Conservation (phyloP, 2,329 filamentous ascomycete genomes). For the Apiospora hydei region DNA sequence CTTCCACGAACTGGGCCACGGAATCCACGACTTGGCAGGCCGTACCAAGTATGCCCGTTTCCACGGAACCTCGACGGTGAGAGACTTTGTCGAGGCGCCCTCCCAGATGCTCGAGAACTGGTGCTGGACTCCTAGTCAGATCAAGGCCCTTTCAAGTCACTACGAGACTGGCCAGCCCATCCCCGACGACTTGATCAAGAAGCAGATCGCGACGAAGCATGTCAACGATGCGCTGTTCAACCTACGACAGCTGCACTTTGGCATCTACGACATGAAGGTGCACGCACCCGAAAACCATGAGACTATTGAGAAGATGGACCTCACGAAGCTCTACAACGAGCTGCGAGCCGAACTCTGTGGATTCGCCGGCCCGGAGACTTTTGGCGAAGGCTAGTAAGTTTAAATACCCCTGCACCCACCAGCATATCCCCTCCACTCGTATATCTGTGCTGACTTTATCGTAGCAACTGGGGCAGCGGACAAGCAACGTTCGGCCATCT, state of each 20-base stretch:
- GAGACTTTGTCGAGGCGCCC: conserved; percentile 76
- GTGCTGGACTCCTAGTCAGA: conserved; percentile 73
- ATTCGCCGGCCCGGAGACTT: conserved; percentile 75
- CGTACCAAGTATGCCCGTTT: conserved; percentile 69
- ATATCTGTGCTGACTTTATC: too few relatives aligned
- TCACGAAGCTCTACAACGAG: conserved; percentile 74
- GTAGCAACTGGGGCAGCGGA: conserved; percentile 75
- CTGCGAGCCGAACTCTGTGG: conserved; percentile 75
- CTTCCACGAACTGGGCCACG: conserved; percentile 80
- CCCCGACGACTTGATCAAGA: conserved; percentile 76
- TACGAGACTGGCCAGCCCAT: conserved; percentile 75
- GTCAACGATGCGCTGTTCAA: conserved; percentile 84
- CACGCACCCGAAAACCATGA: conserved; percentile 75
- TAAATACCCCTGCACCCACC: too few relatives aligned
- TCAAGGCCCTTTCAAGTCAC: conserved; percentile 74
- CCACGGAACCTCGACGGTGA: conserved; percentile 71
- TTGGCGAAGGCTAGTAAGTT: conserved; percentile 63
- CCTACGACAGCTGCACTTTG: conserved; percentile 79
- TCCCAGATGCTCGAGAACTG: conserved; percentile 80
- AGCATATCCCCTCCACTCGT: too few relatives aligned
- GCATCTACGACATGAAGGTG: conserved; percentile 84
- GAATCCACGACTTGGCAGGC: conserved; percentile 73
- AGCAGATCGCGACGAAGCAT: conserved; percentile 78
- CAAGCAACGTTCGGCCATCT: conserved; percentile 84
- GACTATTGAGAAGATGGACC: conserved; percentile 70